phyloP scores from a whole-genome alignment of 2,329 filamentous ascomycete species.

The Hortaea sp. region DNA sequence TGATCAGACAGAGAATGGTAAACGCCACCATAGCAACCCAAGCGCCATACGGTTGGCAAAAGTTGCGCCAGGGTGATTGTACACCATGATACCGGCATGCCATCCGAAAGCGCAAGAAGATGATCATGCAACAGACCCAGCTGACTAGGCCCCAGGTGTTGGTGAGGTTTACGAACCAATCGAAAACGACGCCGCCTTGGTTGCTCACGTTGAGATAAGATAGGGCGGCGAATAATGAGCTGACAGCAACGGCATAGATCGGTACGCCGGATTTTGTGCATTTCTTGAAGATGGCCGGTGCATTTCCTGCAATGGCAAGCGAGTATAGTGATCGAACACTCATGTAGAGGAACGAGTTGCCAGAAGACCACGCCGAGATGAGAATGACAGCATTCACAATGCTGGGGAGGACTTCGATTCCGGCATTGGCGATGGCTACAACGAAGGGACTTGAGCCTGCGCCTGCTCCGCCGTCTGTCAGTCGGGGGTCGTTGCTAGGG shows the following conservation, averaged over 20 bases:
- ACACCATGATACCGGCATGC: conserved; percentile 47
- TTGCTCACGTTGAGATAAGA: conserved; percentile 41
- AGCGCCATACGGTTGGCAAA: conserved; percentile 54
- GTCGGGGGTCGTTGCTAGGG: conserved; percentile 40
- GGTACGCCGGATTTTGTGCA: conserved; percentile 53
- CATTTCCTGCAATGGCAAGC: conserved; percentile 53
- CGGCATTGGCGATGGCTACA: conserved; percentile 30
- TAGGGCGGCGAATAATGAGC: conserved; percentile 35
- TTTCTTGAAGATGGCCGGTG: conserved; percentile 43
- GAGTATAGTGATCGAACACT: conserved; percentile 44
- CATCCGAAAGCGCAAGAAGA: conserved; percentile 50
- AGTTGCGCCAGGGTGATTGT: conserved; percentile 43
- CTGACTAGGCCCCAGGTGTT: conserved; percentile 47
- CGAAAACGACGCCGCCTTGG: conserved; percentile 43
- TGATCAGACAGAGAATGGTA: conserved; percentile 56
- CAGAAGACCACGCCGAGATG: conserved; percentile 52
- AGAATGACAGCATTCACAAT: conserved; percentile 61
- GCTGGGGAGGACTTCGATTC: conserved; percentile 48
- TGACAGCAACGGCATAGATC: conserved; percentile 36
- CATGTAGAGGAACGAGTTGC: conserved; percentile 46
- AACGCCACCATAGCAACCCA: conserved; percentile 51
- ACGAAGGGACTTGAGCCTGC: conserved; percentile 4
- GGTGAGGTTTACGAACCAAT: conserved; percentile 62
- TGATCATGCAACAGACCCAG: conserved; percentile 45
- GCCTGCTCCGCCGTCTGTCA: conserved; percentile 30